phyloP scores from a whole-genome alignment of 805 yeast species.

The Saturnispora quitensis region DNA sequence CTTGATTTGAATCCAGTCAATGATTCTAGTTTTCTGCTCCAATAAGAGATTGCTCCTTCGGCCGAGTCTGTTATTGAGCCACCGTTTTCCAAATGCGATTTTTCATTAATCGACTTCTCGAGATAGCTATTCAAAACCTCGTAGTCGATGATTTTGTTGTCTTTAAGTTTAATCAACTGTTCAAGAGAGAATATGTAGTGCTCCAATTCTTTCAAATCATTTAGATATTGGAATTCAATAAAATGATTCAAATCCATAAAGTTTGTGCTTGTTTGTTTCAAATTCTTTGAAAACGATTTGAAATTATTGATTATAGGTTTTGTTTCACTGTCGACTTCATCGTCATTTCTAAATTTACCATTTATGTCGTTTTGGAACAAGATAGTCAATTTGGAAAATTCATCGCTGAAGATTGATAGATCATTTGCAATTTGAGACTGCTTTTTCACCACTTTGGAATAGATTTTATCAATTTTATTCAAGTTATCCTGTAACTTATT shows the following conservation, averaged over 20 bases:
- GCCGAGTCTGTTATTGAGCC: constrained; percentile 29
- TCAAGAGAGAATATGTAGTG: constrained; percentile 63
- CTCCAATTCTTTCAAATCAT: constrained; percentile 78
- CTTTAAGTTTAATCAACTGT: constrained; percentile 70
- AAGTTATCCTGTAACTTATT: constrained; percentile 82
- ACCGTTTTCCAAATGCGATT: constrained; percentile 28
- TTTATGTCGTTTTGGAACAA: constrained; percentile 26
- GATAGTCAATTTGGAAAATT: constrained; percentile 54
- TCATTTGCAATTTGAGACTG: constrained; percentile 68
- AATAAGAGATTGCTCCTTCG: constrained; percentile 28
- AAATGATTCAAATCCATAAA: constrained; percentile 29
- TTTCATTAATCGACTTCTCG: constrained; percentile 60
- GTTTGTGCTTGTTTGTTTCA: constrained; percentile 28
- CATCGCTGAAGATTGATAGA: constrained; percentile 60
- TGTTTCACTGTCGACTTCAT: constrained; percentile 17
- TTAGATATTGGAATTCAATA: constrained; percentile 73
- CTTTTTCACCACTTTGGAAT: constrained; percentile 59
- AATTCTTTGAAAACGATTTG: constrained; percentile 31
- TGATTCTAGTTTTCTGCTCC: constrained; percentile 41
- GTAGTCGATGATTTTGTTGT: constrained; percentile 83
- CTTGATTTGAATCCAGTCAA: constrained; percentile 33
- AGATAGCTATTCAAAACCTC: constrained; percentile 80
- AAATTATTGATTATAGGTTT: constrained; percentile 23
- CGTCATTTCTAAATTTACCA: constrained; percentile 20
- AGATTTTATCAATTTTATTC: constrained; percentile 66